These are phyloP conservation scores for Didymella glomerata DNA, from an alignment of 2,329 filamentous ascomycete species.

Conservation along the genomic window DNA sequence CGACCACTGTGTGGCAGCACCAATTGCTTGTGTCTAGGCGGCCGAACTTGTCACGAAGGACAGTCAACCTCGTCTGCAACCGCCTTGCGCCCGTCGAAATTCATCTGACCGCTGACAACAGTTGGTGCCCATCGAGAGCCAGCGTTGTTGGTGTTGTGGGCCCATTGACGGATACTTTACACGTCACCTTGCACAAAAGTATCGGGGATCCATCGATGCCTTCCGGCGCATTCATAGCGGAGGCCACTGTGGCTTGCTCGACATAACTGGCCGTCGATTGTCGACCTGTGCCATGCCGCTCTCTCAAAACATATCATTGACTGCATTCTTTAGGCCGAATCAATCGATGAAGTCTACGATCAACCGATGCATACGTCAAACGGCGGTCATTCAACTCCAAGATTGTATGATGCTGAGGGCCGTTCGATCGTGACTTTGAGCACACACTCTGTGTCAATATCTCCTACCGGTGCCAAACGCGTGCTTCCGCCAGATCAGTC, in stretches of 20 bases:
- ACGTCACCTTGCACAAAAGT: conserved; percentile 24
- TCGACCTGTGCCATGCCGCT: conserved; percentile 5
- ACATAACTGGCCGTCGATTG: conserved; percentile 15
- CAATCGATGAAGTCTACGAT: too few species aligned
- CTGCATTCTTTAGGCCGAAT: background rate
- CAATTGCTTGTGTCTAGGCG: conserved; percentile 1
- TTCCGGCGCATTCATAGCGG: conserved; percentile 12
- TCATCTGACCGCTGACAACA: background rate
- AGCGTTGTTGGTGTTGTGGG: conserved; percentile 9
- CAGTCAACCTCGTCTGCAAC: background rate
- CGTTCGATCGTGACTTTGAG: conserved; percentile 7
- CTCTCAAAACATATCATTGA: conserved; percentile 5
- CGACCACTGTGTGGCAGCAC: conserved; percentile 14
- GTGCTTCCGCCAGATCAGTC: conserved; percentile 49
- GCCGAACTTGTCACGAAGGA: background rate
- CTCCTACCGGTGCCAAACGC: conserved; percentile 12
- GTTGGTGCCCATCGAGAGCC: background rate
- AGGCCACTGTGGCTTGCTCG: conserved; percentile 13
- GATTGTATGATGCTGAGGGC: background rate
- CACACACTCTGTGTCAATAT: conserved; percentile 22
- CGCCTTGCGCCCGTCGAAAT: background rate
- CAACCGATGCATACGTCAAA: background rate
- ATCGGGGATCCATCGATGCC: conserved; percentile 1
- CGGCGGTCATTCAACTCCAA: background rate
- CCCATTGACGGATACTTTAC: conserved; percentile 9